Evolutionary conservation across 139 green algal species (phyloP), one percentile per base, ranked within the genome.

Genomic region (Yamagishiella unicocca): DNA sequence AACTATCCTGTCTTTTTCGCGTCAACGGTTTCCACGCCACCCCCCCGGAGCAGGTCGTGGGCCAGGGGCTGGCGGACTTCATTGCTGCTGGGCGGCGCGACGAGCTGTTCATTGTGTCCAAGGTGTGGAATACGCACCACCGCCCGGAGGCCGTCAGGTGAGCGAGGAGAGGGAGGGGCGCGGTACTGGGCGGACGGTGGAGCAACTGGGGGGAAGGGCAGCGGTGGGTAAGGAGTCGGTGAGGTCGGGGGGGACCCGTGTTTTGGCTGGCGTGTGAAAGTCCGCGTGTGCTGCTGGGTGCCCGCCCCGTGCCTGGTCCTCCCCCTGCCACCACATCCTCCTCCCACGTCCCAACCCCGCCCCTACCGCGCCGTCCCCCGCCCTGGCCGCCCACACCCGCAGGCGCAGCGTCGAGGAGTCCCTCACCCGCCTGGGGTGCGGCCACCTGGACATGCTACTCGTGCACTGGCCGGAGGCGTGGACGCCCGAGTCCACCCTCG

Each of bases 381-480:
- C 74, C 8, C 64, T 17, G n/a, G 17, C 27, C 66, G 24, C 33
- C 70, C 43, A 61, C 22, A 45, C 8, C 0, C 74, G 73, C 90
- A 95, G 91, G 54, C 53, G 72, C 12, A 96, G 95, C 9, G 92
- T 89, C 50, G 62, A 95, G 58, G 66, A 94, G 77, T 92, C 88
- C 0, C 70, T 98, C 14, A 73, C 82, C 22, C 27, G 29, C 14
- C 79, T 85, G 61, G 24, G 79, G 27, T 75, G 61, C 61, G 61
- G 61, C 40, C 93, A 98, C 45, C 90, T 99, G 74, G 95, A 94
- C 7, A 87, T 97, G 46, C 71, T 92, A 50, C 94, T 97, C 71
- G 84, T 99, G 37, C 96, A 99, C 88, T 99, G 95, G 96, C 95
- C 95, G 31, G 91, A 96, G 29, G 94, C 96, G 0, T 96, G 91